Conservation (phyloP, 2,329 filamentous ascomycete species). For the Alternaria incomplexa region DNA sequence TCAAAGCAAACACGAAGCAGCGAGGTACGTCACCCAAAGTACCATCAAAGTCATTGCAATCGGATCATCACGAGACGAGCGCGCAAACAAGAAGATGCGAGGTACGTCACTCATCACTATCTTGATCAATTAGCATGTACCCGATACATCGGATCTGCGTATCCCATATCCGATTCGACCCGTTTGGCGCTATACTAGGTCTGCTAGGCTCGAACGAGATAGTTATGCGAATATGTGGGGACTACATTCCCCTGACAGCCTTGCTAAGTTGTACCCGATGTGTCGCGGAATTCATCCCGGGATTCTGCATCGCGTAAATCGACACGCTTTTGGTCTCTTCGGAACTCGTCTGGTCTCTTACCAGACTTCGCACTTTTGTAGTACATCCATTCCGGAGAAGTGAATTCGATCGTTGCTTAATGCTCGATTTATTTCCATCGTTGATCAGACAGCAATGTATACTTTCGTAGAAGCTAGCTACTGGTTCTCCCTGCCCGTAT, state of each 20-base stretch:
- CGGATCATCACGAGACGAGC: too few relatives aligned
- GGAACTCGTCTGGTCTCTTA: too few relatives aligned
- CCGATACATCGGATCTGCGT: background rate
- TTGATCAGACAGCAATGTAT: too few relatives aligned
- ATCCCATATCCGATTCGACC: background rate
- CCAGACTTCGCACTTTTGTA: too few relatives aligned
- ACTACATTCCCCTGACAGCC: too few relatives aligned
- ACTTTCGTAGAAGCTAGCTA: too few relatives aligned
- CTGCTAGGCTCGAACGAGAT: background rate
- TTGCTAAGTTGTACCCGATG: fast-evolving
- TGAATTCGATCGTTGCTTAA: too few relatives aligned
- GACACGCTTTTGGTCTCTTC: too few relatives aligned
- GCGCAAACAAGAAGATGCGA: background rate
- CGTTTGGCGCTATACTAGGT: background rate
- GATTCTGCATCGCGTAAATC: fast-evolving
- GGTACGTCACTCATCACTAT: background rate
- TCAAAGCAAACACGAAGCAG: background rate
- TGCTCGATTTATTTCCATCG: too few relatives aligned
- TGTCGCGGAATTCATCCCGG: background rate
- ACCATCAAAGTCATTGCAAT: too few relatives aligned
- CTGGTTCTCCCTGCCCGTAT: too few relatives aligned
- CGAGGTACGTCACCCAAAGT: background rate
- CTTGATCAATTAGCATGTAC: fast-evolving
- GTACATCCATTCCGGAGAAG: too few relatives aligned
- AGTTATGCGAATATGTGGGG: background rate